These are phyloP conservation scores for Trichophyton equinum DNA, from an alignment of 2,329 filamentous ascomycete species.

Conservation along the genomic window DNA sequence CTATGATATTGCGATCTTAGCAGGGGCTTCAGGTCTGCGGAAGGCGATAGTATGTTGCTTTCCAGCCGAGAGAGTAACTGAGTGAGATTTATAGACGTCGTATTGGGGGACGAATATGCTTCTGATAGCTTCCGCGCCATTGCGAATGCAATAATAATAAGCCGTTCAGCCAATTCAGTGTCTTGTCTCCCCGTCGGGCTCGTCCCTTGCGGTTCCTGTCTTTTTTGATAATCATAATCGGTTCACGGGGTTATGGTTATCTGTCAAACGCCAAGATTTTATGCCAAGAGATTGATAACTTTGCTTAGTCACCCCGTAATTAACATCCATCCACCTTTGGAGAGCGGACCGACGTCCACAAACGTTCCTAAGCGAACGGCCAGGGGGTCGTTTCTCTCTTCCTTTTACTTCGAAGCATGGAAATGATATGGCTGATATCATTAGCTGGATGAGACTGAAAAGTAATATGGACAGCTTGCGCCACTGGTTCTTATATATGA, in stretches of 20 bases:
- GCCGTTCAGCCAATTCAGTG: neutral
- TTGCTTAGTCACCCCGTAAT: no score
- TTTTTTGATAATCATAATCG: neutral
- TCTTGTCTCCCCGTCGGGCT: neutral
- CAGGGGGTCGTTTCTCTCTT: no score
- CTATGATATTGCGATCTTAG: conserved; percentile 32
- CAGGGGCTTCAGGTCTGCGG: conserved; percentile 26
- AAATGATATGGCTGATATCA: no score
- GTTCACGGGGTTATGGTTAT: neutral
- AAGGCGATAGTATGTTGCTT: conserved; percentile 31
- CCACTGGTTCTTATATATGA: neutral
- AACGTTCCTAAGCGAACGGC: no score
- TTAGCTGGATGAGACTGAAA: no score
- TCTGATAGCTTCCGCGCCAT: conserved; percentile 13
- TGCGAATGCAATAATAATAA: neutral
- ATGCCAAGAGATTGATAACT: no score
- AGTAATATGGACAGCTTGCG: no score
- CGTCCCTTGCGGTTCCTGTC: neutral
- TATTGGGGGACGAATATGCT: conserved; percentile 17
- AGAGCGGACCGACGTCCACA: no score
- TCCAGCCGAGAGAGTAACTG: conserved; percentile 34
- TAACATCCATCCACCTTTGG: no score
- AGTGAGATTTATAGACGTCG: conserved; percentile 28
- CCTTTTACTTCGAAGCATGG: no score
- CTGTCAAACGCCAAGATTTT: neutral